Base-by-base conservation (phyloP, 805 yeast species). In the Barnettozyma sucrosica region DNA sequence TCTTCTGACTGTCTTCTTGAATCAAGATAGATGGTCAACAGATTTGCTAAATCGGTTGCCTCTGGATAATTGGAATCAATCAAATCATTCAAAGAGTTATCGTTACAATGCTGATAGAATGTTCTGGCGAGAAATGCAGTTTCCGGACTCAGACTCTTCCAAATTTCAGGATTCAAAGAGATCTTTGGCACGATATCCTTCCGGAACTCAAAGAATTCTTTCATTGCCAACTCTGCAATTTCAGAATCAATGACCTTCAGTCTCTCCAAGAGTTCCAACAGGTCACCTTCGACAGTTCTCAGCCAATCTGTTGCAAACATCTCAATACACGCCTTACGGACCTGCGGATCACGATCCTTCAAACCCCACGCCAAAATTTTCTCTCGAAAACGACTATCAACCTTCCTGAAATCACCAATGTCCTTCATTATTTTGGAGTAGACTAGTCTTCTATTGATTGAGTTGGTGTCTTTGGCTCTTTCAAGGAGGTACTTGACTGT, bases 291-390 rank as follows among this genome's bases (percentile, higher is more conserved):
- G 18, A 83, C 76, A 5, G 76, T 69, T 23, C 76, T 76, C 44
- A 85, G 73, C 98, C 98, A 93, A 39, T 75, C 75, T 24, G 70
- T 67, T 3, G 86, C 74, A 40, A 93, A 71, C 80, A 89, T 75
- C 52, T 78, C 76, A 1, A 74, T 66, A 5, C 96, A 89, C 0
- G 96, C 92, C 24, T 69, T 70, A 53, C 79, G 70, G 1, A 93
- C 97, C 6, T 71, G 55, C 5, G 74, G 79, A 53, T 90, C 97
- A 54, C 97, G 77, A 65, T 92, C 99, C 51, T 79, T 80, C 44
- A 92, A 71, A 3, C 99, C 98, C 89, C 96, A 86, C 38, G 74
- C 71, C 19, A 93, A 70, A 21, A 93, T 63, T 46, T 76, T 74
- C 48, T 85, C 92, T 37, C 96, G 69, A 28, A 76, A 70, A 7